Base-by-base conservation (phyloP, 2,329 filamentous ascomycete genomes). In the Cladorrhinum sp. region DNA sequence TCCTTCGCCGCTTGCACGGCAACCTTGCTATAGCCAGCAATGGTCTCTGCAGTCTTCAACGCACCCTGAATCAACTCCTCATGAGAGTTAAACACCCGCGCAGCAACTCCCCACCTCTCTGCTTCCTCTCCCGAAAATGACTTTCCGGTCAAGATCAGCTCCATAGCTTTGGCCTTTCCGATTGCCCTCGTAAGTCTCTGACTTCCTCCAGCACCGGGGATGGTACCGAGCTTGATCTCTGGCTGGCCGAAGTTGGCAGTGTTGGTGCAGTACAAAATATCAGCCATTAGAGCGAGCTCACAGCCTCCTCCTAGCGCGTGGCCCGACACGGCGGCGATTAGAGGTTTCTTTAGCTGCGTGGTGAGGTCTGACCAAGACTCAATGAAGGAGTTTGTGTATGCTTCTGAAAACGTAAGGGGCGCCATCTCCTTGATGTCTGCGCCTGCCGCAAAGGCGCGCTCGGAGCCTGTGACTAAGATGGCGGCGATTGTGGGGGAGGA, bases 381-480 rank as follows among this genome's bases (percentile, higher is more conserved):
- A 76, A 99, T 98, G 76, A 99, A 99, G 72, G 96, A 91, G 67
- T 81, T 86, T 52, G 86, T 90, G 79, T 97, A 98, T 41, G 95
- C 93, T 66, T 88, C 81, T 64, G 90, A 85, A 78, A 99, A 99
- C 58, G 88, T 93, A 41, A 97, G 85, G 62, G 92, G 88, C 27
- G 92, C 90, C 95, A 99, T 99, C 78, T 99, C 95, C 77, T 98
- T 98, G 80, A 99, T 99, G 76, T 99, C 95, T 63, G 95, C 95
- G 55, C 95, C 95, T 50, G 95, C 93, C 27, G 93, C 93, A 72
- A 97, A 99, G 48, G 93, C 93, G 76, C 89, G 92, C 66, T 92
- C 82, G 50, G 89, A 96, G 58, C 95, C 95, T 1, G 95, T 97
- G 61, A 99, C 81, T 61, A 99, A 77, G 68, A 96, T 91, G 68